Percentiles rank a stretch among this genome's conserved stretches.
Conservation (phyloP, 768 basidiomycete genomes). For the Ramaria sp. region DNA sequence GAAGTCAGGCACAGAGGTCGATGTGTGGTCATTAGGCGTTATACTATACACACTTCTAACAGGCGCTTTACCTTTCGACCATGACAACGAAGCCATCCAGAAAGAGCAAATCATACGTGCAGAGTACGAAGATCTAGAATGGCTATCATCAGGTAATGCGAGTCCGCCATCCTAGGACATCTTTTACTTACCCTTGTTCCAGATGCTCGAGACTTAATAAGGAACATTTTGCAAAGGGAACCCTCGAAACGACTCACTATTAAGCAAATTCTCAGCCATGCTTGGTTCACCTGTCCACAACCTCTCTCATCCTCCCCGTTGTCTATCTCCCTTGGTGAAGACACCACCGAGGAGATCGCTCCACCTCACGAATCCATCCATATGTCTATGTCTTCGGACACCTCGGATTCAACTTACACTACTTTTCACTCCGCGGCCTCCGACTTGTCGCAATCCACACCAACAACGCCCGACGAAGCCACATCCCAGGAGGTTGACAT, state of each 20-base stretch:
- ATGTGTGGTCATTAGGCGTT: constrained; percentile 90
- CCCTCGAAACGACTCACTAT: constrained; percentile 67
- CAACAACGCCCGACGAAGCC: constrained; percentile 21
- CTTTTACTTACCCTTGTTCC: constrained; percentile 9
- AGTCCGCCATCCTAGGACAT: neutral
- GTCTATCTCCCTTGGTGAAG: neutral
- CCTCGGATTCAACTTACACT: constrained; percentile 9
- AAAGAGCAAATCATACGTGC: constrained; percentile 73
- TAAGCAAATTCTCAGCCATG: constrained; percentile 72
- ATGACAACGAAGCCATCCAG: constrained; percentile 81
- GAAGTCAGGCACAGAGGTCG: constrained; percentile 59
- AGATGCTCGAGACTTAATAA: constrained; percentile 84
- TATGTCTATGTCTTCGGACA: constrained; percentile 8
- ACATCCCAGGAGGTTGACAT: constrained; percentile 13
- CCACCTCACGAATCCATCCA: neutral
- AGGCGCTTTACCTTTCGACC: constrained; percentile 83
- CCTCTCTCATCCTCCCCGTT: neutral
- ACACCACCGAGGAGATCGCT: constrained; percentile 6
- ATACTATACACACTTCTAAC: constrained; percentile 86
- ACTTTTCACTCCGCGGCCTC: constrained; percentile 14
- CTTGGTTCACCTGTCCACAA: constrained; percentile 61
- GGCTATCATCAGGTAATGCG: constrained; percentile 71
- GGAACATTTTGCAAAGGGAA: constrained; percentile 67
- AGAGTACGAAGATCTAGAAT: constrained; percentile 85
- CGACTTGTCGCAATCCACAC: constrained; percentile 15